These are phyloP conservation scores for Cercospora beticola DNA, from an alignment of 2,329 filamentous ascomycete genomes.

Conservation along the genomic window DNA sequence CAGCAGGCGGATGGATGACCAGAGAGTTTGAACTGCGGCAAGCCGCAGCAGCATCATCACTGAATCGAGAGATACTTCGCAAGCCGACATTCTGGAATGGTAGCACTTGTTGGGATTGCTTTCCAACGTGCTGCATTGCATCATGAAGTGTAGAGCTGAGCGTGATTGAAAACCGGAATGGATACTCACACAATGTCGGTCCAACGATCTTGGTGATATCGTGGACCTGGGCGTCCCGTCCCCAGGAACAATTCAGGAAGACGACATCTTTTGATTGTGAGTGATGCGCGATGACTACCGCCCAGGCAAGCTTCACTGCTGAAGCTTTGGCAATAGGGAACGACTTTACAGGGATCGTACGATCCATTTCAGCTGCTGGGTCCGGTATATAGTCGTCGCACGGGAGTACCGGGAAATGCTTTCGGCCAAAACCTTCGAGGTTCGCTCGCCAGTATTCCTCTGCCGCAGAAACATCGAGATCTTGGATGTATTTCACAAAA, in stretches of 20 bases:
- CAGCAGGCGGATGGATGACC: not conserved
- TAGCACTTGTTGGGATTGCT: not conserved
- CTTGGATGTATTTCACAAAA: not conserved
- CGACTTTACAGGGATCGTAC: not conserved
- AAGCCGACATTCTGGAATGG: not conserved
- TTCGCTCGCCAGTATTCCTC: not conserved
- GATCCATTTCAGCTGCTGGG: not conserved
- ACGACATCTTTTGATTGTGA: not conserved
- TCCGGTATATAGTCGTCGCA: not conserved
- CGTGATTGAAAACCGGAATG: not conserved
- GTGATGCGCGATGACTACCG: not conserved
- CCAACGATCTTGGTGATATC: not conserved
- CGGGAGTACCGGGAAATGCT: not conserved
- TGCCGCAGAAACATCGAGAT: not conserved
- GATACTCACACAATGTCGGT: not conserved
- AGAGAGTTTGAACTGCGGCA: not conserved
- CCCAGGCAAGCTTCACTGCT: not conserved
- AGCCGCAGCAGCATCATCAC: not conserved
- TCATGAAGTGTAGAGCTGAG: not conserved
- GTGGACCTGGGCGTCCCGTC: not conserved
- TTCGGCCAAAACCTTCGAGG: not conserved
- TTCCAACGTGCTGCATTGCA: not conserved
- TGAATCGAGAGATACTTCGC: not conserved
- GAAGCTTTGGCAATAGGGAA: not conserved
- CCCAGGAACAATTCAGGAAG: not conserved